Conservation (phyloP, 2,329 filamentous ascomycete species). For the Juglanconis sp. region DNA sequence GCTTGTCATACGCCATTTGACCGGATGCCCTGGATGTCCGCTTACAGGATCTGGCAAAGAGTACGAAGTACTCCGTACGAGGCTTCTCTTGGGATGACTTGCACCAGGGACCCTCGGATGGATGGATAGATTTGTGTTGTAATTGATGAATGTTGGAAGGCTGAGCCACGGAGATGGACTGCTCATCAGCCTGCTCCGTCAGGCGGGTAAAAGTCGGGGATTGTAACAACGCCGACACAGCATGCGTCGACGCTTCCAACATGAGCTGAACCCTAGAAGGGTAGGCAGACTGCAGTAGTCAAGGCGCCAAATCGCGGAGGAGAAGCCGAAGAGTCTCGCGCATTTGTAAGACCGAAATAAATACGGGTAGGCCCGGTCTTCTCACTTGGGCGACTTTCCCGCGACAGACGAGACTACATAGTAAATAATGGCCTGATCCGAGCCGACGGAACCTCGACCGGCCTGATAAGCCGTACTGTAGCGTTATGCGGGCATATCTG, state of each 20-base stretch:
- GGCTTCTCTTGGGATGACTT: background rate
- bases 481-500: constrained; percentile 16
- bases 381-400: too few relatives aligned
- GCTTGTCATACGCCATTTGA: background rate
- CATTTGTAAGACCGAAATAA: too few relatives aligned
- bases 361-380: too few relatives aligned
- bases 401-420: background rate
- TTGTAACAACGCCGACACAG: background rate
- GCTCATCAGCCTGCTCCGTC: too few relatives aligned
- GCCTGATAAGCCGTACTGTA: constrained; percentile 3
- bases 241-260: too few relatives aligned
- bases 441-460: constrained; percentile 2
- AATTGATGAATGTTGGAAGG: background rate
- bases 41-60: background rate
- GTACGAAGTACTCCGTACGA: background rate
- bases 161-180: too few relatives aligned
- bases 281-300: too few relatives aligned
- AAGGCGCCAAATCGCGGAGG: too few relatives aligned
- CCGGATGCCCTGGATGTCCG: background rate
- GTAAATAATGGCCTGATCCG: background rate
- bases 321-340: too few relatives aligned
- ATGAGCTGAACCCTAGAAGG: too few relatives aligned
- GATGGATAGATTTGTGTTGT: background rate
- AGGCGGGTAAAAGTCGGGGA: too few relatives aligned
- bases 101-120: background rate